A percentile compares a stretch with the other conserved stretches of the same genome.
phyloP scores from a whole-genome alignment of 805 yeast genomes.

The Yamadazyma ubonensis region DNA sequence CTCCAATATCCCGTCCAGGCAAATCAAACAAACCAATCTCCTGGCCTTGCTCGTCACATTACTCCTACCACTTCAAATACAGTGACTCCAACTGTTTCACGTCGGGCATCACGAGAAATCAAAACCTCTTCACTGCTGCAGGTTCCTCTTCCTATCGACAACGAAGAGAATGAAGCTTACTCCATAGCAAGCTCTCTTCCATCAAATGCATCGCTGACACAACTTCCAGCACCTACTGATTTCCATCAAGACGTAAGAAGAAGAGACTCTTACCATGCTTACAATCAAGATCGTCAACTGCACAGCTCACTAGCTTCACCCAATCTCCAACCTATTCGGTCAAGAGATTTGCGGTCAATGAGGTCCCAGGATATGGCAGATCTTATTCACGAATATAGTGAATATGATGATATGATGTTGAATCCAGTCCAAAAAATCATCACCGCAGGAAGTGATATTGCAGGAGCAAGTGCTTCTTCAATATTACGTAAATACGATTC shows the following conservation, averaged over 20 bases:
- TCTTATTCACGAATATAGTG: constrained; percentile 47
- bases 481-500: background rate
- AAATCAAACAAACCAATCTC: too few species aligned
- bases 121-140: background rate
- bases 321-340: constrained; percentile 9
- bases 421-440: constrained; percentile 17
- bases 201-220: constrained; percentile 11
- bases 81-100: background rate
- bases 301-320: background rate
- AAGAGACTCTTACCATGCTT: constrained; percentile 7
- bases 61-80: background rate
- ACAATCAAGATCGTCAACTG: too few species aligned
- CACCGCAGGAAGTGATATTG: constrained; percentile 24
- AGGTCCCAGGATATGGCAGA: constrained; percentile 34
- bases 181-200: constrained; percentile 16
- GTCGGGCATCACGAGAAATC: background rate
- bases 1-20: too few species aligned
- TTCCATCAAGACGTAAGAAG: constrained; percentile 2
- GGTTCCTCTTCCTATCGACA: background rate
- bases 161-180: background rate
- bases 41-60: too few species aligned
- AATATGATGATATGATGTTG: constrained; percentile 35
- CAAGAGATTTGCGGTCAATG: constrained; percentile 14
- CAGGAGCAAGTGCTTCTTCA: constrained; percentile 3
- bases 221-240: constrained; percentile 15